Evolutionary conservation across 1,139 yeast species (phyloP).

Genomic region (Nakaseomyces bracarensis): DNA sequence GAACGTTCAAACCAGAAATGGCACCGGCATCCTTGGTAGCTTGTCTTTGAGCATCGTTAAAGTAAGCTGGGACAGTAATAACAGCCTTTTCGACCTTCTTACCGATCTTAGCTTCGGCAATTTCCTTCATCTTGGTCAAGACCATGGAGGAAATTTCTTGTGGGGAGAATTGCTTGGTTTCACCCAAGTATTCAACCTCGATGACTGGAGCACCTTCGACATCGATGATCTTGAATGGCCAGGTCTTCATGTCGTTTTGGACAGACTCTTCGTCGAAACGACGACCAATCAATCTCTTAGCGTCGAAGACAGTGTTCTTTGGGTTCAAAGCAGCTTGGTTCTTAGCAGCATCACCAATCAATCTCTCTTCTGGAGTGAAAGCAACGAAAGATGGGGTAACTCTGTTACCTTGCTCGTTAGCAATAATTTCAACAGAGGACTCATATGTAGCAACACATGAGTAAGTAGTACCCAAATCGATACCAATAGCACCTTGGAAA

Average conservation of each 20-base stretch:
- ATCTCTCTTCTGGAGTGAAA: constrained; percentile 76
- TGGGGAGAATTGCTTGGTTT: constrained; percentile 70
- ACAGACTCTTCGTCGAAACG: constrained; percentile 68
- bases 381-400: constrained; percentile 91
- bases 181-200: constrained; percentile 61
- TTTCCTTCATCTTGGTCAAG: constrained; percentile 83
- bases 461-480: constrained; percentile 86
- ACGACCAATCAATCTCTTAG: constrained; percentile 82
- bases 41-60: constrained; percentile 94
- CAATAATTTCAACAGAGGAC: constrained; percentile 82
- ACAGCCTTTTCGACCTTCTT: constrained; percentile 87
- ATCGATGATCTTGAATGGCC: constrained; percentile 66
- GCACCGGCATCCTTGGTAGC: constrained; percentile 95
- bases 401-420: constrained; percentile 95
- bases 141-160: constrained; percentile 92
- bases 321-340: constrained; percentile 87
- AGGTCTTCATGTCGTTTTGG: constrained; percentile 75
- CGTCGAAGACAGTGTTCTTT: constrained; percentile 73
- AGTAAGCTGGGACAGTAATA: constrained; percentile 93
- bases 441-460: constrained; percentile 94
- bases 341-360: constrained; percentile 92
- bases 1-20: constrained; percentile 83
- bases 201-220: constrained; percentile 75
- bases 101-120: constrained; percentile 89
- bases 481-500: constrained; percentile 99